Base-by-base conservation (phyloP, 2,329 filamentous ascomycete species). In the Scedosporium minutisporum region DNA sequence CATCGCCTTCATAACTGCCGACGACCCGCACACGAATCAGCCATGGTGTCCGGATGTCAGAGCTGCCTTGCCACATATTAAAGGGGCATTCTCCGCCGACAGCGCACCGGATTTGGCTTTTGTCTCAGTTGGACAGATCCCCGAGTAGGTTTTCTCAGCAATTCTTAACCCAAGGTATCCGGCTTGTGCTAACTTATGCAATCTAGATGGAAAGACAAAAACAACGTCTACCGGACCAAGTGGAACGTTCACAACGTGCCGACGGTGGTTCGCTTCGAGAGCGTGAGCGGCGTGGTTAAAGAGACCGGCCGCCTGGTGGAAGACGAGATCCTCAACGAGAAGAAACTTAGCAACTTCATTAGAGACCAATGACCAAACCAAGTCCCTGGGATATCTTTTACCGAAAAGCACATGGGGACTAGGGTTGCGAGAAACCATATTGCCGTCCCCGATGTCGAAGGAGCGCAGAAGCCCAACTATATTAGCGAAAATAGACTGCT, bases 1-100 rank as follows among this genome's bases (percentile, higher is more conserved):
- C 65, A 61, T 76, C 57, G 68, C 72, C n/a, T 76, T 76, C 65
- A 68, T 72, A 41, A 71, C 75, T 2, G 74, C 72, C 38, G 57
- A 69, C 41, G 73, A 75, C 53, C 69, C 73, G 6, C 64, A 64
- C 3, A 76, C 75, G 18, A 68, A 69, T 6, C 66, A 72, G 62
- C 68, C 74, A 3, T 76, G 75, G 75, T 77, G 75, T 25, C 75
- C 75, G 0, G 75, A 76, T 60, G 75, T 76, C 27, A 69, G 72
- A 14, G 72, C 71, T 7, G 72, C 74, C 0, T 63, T 75, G 62
- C 74, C 74, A 0, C 63, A 68, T 53, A 67, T 76, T 23, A 63
- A 68, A 2, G 64, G 67, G 0, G 69, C 71, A 1, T 77, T 77
- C 63, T 65, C 67, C 0, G 63, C 63, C 0, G 62, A 67, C 1